Base-by-base conservation (phyloP, 2,329 filamentous ascomycete species). In the Phialophora chinensis region DNA sequence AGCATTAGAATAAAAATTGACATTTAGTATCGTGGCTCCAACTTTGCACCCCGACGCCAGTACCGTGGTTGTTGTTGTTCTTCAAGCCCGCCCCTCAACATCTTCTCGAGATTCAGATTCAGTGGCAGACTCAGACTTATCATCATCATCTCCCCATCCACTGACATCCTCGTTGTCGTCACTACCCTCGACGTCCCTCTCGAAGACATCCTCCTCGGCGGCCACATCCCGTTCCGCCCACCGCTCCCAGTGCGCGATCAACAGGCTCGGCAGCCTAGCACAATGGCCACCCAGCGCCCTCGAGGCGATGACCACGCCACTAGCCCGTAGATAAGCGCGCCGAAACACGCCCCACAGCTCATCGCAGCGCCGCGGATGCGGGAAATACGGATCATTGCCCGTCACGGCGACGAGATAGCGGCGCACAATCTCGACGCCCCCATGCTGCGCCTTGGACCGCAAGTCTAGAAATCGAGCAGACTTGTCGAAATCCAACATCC, bases 401-500 rank as follows among this genome's bases (percentile, higher is more conserved):
- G 69, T 70, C 4, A 71, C 68, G 11, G 61, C 69, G 17, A 66
- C 66, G 8, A 69, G 58, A 27, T 69, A 68, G 25, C 62, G 63
- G 38, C 49, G 25, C 14, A 67, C 56, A n/a, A 47, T n/a, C 44
- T 47, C 57, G 3, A 62, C 25, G 11, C 31, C 52, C 6, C 31
- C 52, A 10, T 23, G 7, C 17, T 23, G 33, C 5, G 29, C 49
- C 27, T 49, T 49, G 5, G 58, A n/a, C 20, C 54, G 38, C 3
- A 69, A 33, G 17, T 64, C 60, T 2, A 2, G 44, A n/a, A 66
- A 23, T 27, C 20, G 23, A 14, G 57, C 55, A 27, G 35, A 59
- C 52, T 70, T 66, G 50, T 70, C 63, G 31, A 27, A 68, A 20
- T 69, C 63, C 20, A 70, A n/a, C 68, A 64, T 68, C 63, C 68